Percentiles rank a stretch among this genome's conserved stretches.
phyloP scores from a whole-genome alignment of 306 rosid species.

The Carpinus fangiana region DNA sequence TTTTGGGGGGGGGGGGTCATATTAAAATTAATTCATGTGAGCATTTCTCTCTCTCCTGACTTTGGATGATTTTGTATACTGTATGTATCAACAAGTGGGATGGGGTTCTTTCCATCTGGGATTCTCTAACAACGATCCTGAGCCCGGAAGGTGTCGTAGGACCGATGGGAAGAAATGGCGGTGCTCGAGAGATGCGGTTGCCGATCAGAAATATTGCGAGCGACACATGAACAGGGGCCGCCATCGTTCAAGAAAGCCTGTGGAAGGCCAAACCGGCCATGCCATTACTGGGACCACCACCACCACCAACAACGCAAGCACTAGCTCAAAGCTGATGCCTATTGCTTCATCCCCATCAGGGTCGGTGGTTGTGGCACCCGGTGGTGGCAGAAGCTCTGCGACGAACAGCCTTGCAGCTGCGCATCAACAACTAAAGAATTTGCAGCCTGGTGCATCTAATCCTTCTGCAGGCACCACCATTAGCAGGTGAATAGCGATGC shows the following conservation, averaged over 20 bases:
- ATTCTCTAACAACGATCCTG: slow-evolving; percentile 92
- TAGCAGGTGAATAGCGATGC: slow-evolving; percentile 48
- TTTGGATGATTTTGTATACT: background rate
- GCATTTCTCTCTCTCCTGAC: background rate
- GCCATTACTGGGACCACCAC: slow-evolving; percentile 46
- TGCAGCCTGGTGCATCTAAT: slow-evolving; percentile 49
- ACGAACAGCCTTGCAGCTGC: slow-evolving; percentile 45
- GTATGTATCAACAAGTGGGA: slow-evolving; percentile 58
- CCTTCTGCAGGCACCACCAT: slow-evolving; percentile 48
- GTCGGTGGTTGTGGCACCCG: slow-evolving; percentile 39
- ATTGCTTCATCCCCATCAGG: slow-evolving; percentile 37
- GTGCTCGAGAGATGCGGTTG: slow-evolving; percentile 96
- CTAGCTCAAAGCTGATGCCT: slow-evolving; percentile 37
- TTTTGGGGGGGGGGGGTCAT: background rate
- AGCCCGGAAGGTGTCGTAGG: slow-evolving; percentile 97
- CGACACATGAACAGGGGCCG: slow-evolving; percentile 97
- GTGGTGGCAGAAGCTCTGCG: slow-evolving; percentile 26
- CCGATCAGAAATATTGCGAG: slow-evolving; percentile 91
- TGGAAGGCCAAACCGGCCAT: slow-evolving; percentile 95
- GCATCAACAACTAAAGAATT: slow-evolving; percentile 54
- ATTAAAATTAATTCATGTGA: background rate
- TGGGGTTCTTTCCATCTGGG: slow-evolving; percentile 95
- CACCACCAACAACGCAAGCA: background rate
- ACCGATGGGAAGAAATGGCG: slow-evolving; percentile 99
- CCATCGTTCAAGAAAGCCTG: slow-evolving; percentile 99